These are phyloP conservation scores for Verticillium isaacii DNA, from an alignment of 2,329 filamentous ascomycete species.

Conservation along the genomic window DNA sequence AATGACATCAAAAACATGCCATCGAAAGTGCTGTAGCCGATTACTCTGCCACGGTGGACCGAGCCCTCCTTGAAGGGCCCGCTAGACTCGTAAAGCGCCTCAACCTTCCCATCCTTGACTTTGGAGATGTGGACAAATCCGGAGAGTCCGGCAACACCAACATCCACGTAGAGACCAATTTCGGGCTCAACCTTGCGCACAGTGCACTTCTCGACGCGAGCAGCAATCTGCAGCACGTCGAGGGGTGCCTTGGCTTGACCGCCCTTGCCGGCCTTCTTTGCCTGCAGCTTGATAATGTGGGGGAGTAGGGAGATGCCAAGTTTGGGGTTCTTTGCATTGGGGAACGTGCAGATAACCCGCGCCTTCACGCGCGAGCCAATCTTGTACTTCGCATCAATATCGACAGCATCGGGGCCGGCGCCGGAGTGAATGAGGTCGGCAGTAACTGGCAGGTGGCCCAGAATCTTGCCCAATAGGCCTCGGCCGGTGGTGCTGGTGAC, in stretches of 20 bases:
- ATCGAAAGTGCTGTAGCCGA: slow-evolving; percentile 85
- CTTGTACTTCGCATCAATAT: slow-evolving; percentile 75
- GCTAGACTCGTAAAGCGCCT: slow-evolving; percentile 69
- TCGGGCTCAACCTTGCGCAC: slow-evolving; percentile 75
- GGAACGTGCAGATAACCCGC: slow-evolving; percentile 84
- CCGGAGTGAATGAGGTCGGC: slow-evolving; percentile 90
- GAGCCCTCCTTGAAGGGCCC: slow-evolving; percentile 77
- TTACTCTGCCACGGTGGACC: slow-evolving; percentile 72
- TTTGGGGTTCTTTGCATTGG: slow-evolving; percentile 72
- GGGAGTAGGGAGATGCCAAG: slow-evolving; percentile 83
- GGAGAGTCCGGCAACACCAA: slow-evolving; percentile 59
- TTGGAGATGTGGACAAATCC: slow-evolving; percentile 95
- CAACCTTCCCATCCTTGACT: slow-evolving; percentile 84
- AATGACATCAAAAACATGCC: slow-evolving; percentile 82
- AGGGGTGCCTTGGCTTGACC: slow-evolving; percentile 43
- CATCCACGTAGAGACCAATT: slow-evolving; percentile 74
- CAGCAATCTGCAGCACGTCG: slow-evolving; percentile 63
- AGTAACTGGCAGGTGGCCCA: slow-evolving; percentile 87
- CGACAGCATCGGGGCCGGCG: slow-evolving; percentile 60
- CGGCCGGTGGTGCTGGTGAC: slow-evolving; percentile 68
- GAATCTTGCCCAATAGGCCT: slow-evolving; percentile 84
- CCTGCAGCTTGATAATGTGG: slow-evolving; percentile 67
- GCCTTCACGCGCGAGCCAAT: slow-evolving; percentile 79
- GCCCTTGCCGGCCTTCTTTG: slow-evolving; percentile 37
- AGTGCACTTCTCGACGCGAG: slow-evolving; percentile 70